These are phyloP conservation scores for Capsella rubella DNA, from an alignment of 441 rosid genomes.

Conservation along the genomic window DNA sequence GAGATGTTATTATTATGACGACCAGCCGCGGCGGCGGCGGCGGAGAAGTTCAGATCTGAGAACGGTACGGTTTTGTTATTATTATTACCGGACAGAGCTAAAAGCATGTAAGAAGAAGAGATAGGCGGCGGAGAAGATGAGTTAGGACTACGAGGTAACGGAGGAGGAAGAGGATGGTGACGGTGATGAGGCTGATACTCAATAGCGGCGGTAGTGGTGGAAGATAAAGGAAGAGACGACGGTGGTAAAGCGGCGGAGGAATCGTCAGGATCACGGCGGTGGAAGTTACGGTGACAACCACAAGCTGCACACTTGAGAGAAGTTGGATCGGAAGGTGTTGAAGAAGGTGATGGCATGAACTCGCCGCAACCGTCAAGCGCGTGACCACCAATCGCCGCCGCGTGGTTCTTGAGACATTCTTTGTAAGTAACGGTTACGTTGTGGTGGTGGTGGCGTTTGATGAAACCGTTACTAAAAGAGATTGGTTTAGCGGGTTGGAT, in stretches of 20 bases:
- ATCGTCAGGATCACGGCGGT: constrained; percentile 81
- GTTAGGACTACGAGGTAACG: constrained; percentile 72
- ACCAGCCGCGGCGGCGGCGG: constrained; percentile 23
- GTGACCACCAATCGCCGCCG: constrained; percentile 77
- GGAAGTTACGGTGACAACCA: constrained; percentile 95
- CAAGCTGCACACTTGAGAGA: constrained; percentile 91
- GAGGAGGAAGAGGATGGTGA: constrained; percentile 52
- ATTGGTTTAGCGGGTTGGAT: constrained; percentile 66
- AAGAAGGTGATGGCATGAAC: constrained; percentile 82
- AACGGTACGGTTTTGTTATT: constrained; percentile 30
- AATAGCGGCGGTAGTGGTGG: constrained; percentile 45
- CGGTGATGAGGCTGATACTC: constrained; percentile 68
- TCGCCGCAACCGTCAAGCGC: constrained; percentile 96
- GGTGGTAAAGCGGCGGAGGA: constrained; percentile 29
- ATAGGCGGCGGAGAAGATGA: constrained; percentile 96
- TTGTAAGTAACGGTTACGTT: constrained; percentile 50
- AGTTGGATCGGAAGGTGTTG: constrained; percentile 70
- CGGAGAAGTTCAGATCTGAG: constrained; percentile 41
- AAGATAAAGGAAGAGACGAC: constrained; percentile 45
- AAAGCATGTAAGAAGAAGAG: constrained; percentile 87
- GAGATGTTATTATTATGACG: constrained; percentile 21
- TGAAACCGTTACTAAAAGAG: constrained; percentile 71
- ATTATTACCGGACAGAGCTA: constrained; percentile 71
- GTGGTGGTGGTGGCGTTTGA: constrained; percentile 65
- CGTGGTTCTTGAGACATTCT: constrained; percentile 89